A percentile compares a stretch with the other conserved stretches of the same genome.
Evolutionary conservation across 2,329 filamentous ascomycete species (phyloP).

Genomic region (Leptodontidium sp.): DNA sequence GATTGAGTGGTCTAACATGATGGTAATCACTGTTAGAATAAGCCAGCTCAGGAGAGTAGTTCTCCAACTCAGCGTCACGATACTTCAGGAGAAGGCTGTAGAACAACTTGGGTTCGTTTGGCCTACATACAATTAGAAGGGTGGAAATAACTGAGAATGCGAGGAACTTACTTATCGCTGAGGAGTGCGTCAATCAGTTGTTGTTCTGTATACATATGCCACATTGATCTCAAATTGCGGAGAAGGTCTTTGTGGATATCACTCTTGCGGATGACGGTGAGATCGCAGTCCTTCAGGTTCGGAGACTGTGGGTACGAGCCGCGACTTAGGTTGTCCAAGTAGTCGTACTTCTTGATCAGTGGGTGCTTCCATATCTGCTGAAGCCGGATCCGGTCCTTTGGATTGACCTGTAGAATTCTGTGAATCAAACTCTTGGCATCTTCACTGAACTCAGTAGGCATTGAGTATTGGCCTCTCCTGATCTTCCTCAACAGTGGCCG

Average conservation of each 20-base stretch:
- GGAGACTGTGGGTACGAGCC: conserved; percentile 59
- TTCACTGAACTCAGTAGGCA: conserved; percentile 67
- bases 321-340: conserved; percentile 65
- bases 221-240: conserved; percentile 86
- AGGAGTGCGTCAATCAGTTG: conserved; percentile 74
- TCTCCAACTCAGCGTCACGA: conserved; percentile 83
- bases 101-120: conserved; percentile 92
- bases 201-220: conserved; percentile 84
- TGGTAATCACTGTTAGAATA: conserved; percentile 94
- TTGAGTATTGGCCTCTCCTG: conserved; percentile 65
- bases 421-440: conserved; percentile 82
- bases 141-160: not conserved
- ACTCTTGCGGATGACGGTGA: conserved; percentile 64
- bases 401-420: conserved; percentile 81
- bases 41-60: conserved; percentile 82
- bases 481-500: conserved; percentile 68
- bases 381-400: conserved; percentile 80
- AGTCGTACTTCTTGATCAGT: conserved; percentile 83
- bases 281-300: conserved; percentile 67
- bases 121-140: conserved; percentile 53
- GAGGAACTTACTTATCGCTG: conserved; percentile 63
- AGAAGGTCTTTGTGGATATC: conserved; percentile 85
- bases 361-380: conserved; percentile 86
- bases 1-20: conserved; percentile 68
- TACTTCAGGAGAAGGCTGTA: conserved; percentile 87